Evolutionary conservation across 768 basidiomycete species (phyloP), one percentile per base, ranked within the genome.

Genomic region (Suillus clintonianus): DNA sequence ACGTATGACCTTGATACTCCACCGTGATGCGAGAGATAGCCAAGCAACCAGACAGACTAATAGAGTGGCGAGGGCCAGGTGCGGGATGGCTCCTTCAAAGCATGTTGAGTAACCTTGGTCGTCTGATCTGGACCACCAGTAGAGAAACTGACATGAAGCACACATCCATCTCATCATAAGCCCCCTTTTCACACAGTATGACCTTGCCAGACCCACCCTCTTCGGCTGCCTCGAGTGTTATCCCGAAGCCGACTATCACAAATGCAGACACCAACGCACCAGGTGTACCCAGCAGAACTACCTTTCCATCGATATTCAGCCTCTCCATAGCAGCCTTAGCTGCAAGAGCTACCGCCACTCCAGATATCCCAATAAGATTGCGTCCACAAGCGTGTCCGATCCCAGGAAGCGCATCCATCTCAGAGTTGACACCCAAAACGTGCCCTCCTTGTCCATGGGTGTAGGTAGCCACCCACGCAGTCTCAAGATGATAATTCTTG

Each of bases 391-490:
- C 88, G 65, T 89, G 88, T 1, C 88, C 84, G 39, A 86, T 76
- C 1, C 82, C 72, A 61, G 68, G 68, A 15, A 87, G 76, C 1
- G 86, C 86, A 64, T 86, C 85, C 85, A 86, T 86, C 83, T 91
- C 90, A 32, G 89, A 90, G 71, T 92, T 91, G 63, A 92, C 78
- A 0, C 90, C 90, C 47, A 91, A 83, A 0, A 82, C 85, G n/a
- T n/a, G n/a, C n/a, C n/a, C n/a, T n/a, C n/a, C n/a, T n/a, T n/a
- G n/a, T n/a, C n/a, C n/a, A n/a, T n/a, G n/a, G n/a, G n/a, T n/a
- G n/a, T n/a, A n/a, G n/a, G n/a, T n/a, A n/a, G n/a, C n/a, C n/a
- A n/a, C n/a, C n/a, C n/a, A n/a, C n/a, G n/a, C n/a, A n/a, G n/a
- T n/a, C n/a, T n/a, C n/a, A n/a, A n/a, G n/a, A 59, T 81, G 80